Evolutionary conservation across 306 rosid species (phyloP), one percentile per base, ranked within the genome.

Genomic region (Quercus ilex): DNA sequence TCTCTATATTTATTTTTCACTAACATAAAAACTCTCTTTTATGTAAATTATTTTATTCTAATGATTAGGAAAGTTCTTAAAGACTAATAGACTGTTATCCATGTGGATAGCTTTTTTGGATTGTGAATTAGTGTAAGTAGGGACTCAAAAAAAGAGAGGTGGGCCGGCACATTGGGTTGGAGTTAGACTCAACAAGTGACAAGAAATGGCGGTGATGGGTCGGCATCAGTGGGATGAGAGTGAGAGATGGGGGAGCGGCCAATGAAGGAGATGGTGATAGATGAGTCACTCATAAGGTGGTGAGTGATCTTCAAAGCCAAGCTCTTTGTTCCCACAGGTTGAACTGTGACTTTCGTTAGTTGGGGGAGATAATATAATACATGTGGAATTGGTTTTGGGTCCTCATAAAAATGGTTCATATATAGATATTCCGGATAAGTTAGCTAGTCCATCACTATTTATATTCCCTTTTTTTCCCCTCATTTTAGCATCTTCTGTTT

Each of bases 231-330:
- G 19, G 23, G 53, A 49, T 12, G 53, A 49, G 17, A 49, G 5
- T 49, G 53, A 49, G 17, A 49, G 53, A 74, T 60, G 71, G 79
- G 35, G 58, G 80, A 31, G 75, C 20, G 51, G 81, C 70, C 23
- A 67, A 73, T 53, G 35, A 7, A 15, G 51, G 55, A 55, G 79
- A 74, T 43, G 56, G 62, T 51, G 80, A 60, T 43, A 59, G 78
- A 49, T 49, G 17, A 74, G n/a, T 14, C 55, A 64, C 20, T 28
- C 5, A 51, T 55, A 6, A 20, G 78, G 70, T 38, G 69, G 8
- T 57, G 26, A 72, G 81, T 71, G 86, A 82, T 72, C 87, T 87
- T 90, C 73, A 57, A 87, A 84, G 90, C 75, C 83, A 86, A 82
- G 86, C 57, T 74, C 79, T 73, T 69, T 30, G 17, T 19, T 59